Evolutionary conservation across 1,284 basidiomycete genomes (phyloP).

Genomic region (Rhodotorula sp.): DNA sequence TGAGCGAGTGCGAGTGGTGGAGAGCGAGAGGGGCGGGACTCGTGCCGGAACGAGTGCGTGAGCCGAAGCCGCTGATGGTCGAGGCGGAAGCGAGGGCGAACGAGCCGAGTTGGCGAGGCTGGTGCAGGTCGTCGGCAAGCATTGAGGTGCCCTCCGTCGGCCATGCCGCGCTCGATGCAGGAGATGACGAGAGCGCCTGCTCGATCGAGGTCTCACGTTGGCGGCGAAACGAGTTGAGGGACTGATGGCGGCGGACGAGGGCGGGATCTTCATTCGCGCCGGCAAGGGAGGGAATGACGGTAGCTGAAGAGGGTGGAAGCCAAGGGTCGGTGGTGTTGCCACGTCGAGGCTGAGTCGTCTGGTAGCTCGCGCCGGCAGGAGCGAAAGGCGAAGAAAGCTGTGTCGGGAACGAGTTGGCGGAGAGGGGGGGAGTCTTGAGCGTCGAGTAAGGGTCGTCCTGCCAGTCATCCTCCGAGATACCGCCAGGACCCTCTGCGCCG

Average conservation of each 20-base stretch:
- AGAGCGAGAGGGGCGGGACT: constrained; percentile 33
- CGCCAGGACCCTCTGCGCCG: constrained; percentile 19
- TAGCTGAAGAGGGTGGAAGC: constrained; percentile 11
- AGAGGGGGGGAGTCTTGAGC: constrained; percentile 26
- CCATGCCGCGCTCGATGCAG: constrained; percentile 10
- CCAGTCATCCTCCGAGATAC: constrained; percentile 8
- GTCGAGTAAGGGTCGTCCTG: constrained; percentile 19
- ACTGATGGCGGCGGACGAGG: constrained; percentile 33
- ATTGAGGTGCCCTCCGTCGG: background rate
- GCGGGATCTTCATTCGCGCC: constrained; percentile 10
- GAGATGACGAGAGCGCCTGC: constrained; percentile 17
- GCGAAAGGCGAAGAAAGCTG: constrained; percentile 19
- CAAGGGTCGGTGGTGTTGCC: constrained; percentile 23
- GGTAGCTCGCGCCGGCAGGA: constrained; percentile 5
- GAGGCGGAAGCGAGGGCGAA: constrained; percentile 6
- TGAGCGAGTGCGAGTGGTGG: constrained; percentile 28
- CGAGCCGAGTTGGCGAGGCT: background rate
- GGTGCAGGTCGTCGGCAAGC: constrained; percentile 4
- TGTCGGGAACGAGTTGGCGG: constrained; percentile 11
- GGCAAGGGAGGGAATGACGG: background rate
- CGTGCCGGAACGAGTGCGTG: constrained; percentile 19
- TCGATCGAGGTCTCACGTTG: constrained; percentile 19
- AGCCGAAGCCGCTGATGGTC: constrained; percentile 21
- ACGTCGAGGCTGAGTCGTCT: constrained; percentile 3
- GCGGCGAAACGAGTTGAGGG: constrained; percentile 24